These are phyloP conservation scores for Globisporangium barbulae DNA, from an alignment of 352 stramenopile genomes.

Conservation along the genomic window DNA sequence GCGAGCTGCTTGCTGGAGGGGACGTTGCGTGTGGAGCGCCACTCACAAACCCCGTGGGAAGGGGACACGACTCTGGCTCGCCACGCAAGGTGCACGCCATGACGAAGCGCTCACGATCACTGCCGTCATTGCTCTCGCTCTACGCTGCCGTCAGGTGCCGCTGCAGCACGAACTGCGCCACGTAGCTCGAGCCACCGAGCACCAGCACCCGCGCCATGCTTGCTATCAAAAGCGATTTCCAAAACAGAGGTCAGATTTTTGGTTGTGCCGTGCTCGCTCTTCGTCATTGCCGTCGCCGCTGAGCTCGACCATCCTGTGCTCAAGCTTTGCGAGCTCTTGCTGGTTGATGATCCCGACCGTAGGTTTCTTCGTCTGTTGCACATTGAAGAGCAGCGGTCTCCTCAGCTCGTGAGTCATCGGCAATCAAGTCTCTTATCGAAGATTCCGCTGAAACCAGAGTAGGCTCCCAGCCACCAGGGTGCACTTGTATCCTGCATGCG, in stretches of 20 bases:
- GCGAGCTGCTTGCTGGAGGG: not conserved
- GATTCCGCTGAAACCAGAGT: too few relatives aligned
- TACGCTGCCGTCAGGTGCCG: conserved; percentile 13
- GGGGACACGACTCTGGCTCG: not conserved
- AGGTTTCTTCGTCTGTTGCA: conserved; percentile 36
- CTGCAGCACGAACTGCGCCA: conserved; percentile 59
- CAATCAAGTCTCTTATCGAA: too few relatives aligned
- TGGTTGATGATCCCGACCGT: conserved; percentile 50
- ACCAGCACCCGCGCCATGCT: conserved; percentile 36
- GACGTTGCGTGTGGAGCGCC: not conserved
- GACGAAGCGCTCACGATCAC: not conserved
- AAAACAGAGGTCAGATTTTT: too few relatives aligned
- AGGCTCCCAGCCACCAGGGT: too few relatives aligned
- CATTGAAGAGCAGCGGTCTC: conserved; percentile 52
- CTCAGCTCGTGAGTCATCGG: conserved; percentile 59
- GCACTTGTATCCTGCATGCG: too few relatives aligned
- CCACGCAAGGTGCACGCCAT: conserved; percentile 45
- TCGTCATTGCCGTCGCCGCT: conserved; percentile 17
- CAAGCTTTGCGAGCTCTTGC: conserved; percentile 36
- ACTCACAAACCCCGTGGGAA: conserved; percentile 29
- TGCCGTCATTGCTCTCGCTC: not conserved
- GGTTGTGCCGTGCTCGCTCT: too few relatives aligned
- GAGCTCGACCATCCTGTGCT: conserved; percentile 19
- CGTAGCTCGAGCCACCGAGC: conserved; percentile 58
- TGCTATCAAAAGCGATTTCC: not conserved